Base-by-base conservation (phyloP, 352 stramenopile species). In the Pythium brachiatum region DNA sequence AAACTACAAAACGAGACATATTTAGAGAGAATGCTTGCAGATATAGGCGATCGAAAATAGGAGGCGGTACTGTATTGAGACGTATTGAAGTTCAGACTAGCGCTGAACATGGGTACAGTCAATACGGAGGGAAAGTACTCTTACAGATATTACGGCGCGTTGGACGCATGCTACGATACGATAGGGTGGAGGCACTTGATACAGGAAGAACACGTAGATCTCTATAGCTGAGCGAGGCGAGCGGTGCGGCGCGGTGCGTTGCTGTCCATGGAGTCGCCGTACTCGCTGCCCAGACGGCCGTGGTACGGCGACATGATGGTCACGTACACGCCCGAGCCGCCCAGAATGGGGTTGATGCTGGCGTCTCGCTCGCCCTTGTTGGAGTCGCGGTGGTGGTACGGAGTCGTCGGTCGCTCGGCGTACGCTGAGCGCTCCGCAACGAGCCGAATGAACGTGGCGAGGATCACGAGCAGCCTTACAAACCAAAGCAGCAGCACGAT, bases 401-500 rank as follows among this genome's bases (percentile, higher is more conserved):
- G 41, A n/a, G 41, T 48, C n/a, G n/a, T 48, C 7, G 41, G 41
- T 1, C 41, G 7, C 18, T 48, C 41, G 1, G 16, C 16, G 18
- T 48, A 48, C 5, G 41, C 41, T 13, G 41, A 46, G 21, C 53
- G 57, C 41, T 70, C 53, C 13, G 53, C 52, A 27, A 52, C 60
- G n/a, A 71, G 38, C 2, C 44, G 53, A 29, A 67, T 53, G 59
- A 66, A 62, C 15, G 39, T 64, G 43, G 76, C 79, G 48, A 72
- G 55, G 21, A 78, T 68, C 5, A 67, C 26, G 18, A 80, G 46
- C 7, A 69, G 53, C 0, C 73, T 69, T 25, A 70, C 20, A 21
- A 80, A 52, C 73, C 73, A 80, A 26, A 60, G 43, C 31, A 72
- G 36, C 43, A 80, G 59, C 59, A 78, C 66, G 32, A 72, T 13